Evolutionary conservation across 2,329 filamentous ascomycete species (phyloP).

Genomic region (Truncatella angustata): DNA sequence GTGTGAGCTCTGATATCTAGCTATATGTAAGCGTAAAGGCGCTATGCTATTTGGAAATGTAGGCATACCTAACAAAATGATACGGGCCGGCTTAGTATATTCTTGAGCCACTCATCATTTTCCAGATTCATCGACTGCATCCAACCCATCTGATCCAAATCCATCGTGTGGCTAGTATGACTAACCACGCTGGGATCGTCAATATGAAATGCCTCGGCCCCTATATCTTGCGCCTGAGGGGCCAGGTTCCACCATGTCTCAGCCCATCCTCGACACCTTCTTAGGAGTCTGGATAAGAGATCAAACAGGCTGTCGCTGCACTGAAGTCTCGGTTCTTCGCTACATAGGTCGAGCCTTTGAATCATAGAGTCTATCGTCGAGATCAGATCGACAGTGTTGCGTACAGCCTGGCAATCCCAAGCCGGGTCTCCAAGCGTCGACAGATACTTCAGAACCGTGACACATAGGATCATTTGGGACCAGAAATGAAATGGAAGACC

Average conservation of each 20-base stretch:
- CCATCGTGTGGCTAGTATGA: not conserved
- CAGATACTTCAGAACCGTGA: constrained; percentile 35
- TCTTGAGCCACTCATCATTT: not conserved
- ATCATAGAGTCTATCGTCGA: constrained; percentile 28
- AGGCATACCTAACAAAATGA: no score
- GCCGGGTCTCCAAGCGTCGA: constrained; percentile 33
- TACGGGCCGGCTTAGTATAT: not conserved
- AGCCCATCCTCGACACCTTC: not conserved
- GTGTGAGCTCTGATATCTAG: no score
- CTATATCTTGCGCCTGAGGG: not conserved
- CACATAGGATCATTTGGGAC: constrained; percentile 32
- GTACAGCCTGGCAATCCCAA: constrained; percentile 35
- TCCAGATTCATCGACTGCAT: not conserved
- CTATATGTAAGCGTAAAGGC: no score
- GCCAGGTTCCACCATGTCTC: not conserved
- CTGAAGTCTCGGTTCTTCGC: constrained; percentile 26
- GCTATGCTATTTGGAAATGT: no score
- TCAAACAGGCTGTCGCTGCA: constrained; percentile 23
- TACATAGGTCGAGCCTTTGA: constrained; percentile 23
- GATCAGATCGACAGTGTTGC: constrained; percentile 28
- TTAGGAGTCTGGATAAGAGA: not conserved
- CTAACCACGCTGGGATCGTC: not conserved
- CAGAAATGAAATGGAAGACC: constrained; percentile 34
- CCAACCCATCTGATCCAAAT: not conserved
- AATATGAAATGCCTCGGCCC: not conserved